Evolutionary conservation across 805 yeast species (phyloP), one percentile per base, ranked within the genome.

Genomic region (Ogataea glucozyma): DNA sequence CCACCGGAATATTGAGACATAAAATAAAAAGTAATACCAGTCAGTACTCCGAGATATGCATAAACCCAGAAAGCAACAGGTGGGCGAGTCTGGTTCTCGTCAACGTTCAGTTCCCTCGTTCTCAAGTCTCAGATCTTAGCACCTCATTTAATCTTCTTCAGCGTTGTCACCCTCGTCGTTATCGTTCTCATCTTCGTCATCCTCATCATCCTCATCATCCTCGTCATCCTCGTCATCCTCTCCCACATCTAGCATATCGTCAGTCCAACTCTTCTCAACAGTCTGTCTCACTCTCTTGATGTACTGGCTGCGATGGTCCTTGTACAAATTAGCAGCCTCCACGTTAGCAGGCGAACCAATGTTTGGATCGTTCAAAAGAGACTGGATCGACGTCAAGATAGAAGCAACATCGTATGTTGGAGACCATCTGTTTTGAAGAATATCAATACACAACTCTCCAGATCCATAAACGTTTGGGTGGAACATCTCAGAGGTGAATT

Each of bases 391-490:
- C 1, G 99, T 93, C 54, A 93, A 73, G 43, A 93, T 91, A 10
- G 96, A 88, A 9, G 96, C 89, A 27, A 93, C 99, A 60, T 93
- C 99, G 61, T 91, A 93, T 1, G 99, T 93, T 10, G 99, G 99
- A 19, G 96, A 85, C 99, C 99, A 93, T 62, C 98, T 76, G 69
- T 91, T 93, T 63, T 93, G 99, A 53, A 93, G 71, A 53, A 93
- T 93, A 68, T 93, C 99, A 50, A 93, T 75, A 69, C 99, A 93
- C 49, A 93, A 78, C 59, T 93, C 98, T 19, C 99, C 99, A 35
- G 83, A 78, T 8, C 95, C 96, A 60, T 93, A 93, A 3, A 93
- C 98, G 61, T 93, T 93, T 3, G 99, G 99, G 62, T 93, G 99
- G 65, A 93, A 93, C 97, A 93, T 93, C 57, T 87, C 91, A 48